Evolutionary conservation across 257 asterid genomes (phyloP).

Genomic region (Cinchona pubescens): DNA sequence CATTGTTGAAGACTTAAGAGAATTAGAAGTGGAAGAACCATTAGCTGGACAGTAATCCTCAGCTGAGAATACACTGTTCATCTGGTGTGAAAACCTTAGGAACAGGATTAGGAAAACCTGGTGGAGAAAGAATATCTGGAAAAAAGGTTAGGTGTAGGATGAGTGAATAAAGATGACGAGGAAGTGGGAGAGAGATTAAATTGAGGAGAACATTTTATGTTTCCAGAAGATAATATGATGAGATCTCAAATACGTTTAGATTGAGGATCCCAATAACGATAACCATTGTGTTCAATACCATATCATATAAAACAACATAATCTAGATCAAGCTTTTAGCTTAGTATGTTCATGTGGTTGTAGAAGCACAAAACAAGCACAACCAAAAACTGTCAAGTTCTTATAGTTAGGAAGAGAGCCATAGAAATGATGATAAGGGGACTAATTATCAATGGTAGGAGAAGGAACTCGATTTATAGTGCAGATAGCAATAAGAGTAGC

Average conservation of each 20-base stretch:
- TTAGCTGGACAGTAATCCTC: too few relatives aligned
- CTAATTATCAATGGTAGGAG: too few relatives aligned
- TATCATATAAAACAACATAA: conserved; percentile 8
- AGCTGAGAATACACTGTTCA: neutral
- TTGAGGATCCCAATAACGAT: conserved; percentile 14
- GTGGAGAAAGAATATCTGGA: neutral
- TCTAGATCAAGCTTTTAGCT: conserved; percentile 2
- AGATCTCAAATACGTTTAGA: neutral
- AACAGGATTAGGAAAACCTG: neutral
- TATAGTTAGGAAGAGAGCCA: neutral
- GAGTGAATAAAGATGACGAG: too few relatives aligned
- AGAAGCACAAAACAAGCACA: conserved; percentile 6
- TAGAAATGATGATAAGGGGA: neutral
- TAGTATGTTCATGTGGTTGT: neutral
- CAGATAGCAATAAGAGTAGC: too few relatives aligned
- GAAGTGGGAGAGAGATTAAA: neutral
- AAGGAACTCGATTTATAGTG: too few relatives aligned
- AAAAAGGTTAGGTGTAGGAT: neutral
- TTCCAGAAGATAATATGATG: neutral
- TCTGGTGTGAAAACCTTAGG: too few relatives aligned
- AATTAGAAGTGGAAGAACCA: neutral
- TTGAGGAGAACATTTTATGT: neutral
- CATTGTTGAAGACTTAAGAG: neutral
- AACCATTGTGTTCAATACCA: neutral
- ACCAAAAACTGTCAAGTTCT: neutral